Evolutionary conservation across 352 stramenopile genomes (phyloP).

Genomic region (Globisporangium polare): DNA sequence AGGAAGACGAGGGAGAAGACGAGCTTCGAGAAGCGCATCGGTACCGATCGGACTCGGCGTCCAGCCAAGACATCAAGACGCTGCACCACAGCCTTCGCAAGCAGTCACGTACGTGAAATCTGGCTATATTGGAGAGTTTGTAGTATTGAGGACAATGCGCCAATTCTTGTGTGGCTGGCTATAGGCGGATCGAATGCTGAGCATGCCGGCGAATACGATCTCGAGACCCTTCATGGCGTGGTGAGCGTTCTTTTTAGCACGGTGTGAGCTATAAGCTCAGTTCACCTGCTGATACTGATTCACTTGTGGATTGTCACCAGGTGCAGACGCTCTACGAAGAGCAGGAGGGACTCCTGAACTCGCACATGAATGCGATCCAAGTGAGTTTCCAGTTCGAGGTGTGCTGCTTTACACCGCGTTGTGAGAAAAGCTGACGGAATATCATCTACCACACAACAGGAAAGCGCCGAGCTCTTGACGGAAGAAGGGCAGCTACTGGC

Average conservation of each 20-base stretch:
- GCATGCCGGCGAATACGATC: slow-evolving; percentile 32
- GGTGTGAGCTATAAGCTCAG: not conserved
- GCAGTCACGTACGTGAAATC: slow-evolving; percentile 34
- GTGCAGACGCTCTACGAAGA: slow-evolving; percentile 94
- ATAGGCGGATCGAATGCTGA: slow-evolving; percentile 18
- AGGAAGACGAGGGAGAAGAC: slow-evolving; percentile 16
- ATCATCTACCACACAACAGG: slow-evolving; percentile 33
- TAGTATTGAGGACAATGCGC: not conserved
- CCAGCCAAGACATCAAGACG: slow-evolving; percentile 61
- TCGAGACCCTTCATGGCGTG: slow-evolving; percentile 68
- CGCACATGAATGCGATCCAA: slow-evolving; percentile 96
- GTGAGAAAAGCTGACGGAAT: not conserved
- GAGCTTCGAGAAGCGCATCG: slow-evolving; percentile 21
- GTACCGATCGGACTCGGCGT: slow-evolving; percentile 27
- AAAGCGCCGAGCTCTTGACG: slow-evolving; percentile 96
- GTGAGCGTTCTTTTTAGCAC: slow-evolving; percentile 20
- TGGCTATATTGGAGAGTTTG: not conserved
- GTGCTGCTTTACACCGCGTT: not conserved
- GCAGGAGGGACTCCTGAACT: slow-evolving; percentile 94
- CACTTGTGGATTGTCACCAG: slow-evolving; percentile 9
- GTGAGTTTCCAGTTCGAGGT: slow-evolving; percentile 21
- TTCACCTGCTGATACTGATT: not conserved
- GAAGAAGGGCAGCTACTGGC: slow-evolving; percentile 91
- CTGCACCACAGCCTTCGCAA: slow-evolving; percentile 49
- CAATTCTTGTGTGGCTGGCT: slow-evolving; percentile 10